Percentiles rank a stretch among this genome's conserved stretches.
phyloP scores from a whole-genome alignment of 1,284 basidiomycete species.

The Sphaerobolus stellatus region DNA sequence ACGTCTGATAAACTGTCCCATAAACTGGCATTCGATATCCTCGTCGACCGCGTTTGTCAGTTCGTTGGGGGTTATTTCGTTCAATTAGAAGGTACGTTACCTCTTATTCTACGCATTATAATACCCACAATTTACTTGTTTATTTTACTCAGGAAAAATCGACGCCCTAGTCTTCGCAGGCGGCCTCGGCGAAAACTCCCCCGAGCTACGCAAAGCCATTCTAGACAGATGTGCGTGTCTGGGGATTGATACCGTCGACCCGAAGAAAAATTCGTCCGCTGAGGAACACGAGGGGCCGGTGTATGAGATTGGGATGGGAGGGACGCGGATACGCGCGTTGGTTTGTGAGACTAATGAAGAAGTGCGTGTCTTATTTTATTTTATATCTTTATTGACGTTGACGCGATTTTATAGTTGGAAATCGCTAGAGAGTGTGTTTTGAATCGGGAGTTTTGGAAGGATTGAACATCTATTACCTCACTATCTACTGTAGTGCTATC shows the following conservation, averaged over 20 bases:
- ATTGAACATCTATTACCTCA: no score
- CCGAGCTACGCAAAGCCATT: slow-evolving; percentile 59
- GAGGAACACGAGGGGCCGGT: slow-evolving; percentile 37
- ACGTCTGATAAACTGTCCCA: slow-evolving; percentile 33
- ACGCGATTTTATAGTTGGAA: slow-evolving; percentile 46
- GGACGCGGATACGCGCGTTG: slow-evolving; percentile 40
- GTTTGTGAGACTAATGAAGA: slow-evolving; percentile 67
- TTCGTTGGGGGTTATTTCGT: slow-evolving; percentile 51
- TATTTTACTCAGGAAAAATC: slow-evolving; percentile 40
- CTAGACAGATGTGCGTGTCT: slow-evolving; percentile 54
- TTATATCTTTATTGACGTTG: background rate
- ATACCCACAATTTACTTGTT: background rate
- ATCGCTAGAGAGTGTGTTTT: slow-evolving; percentile 60
- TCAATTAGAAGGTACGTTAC: slow-evolving; percentile 9
- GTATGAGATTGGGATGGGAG: slow-evolving; percentile 43
- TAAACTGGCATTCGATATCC: slow-evolving; percentile 68
- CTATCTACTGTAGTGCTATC: no score
- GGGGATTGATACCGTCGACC: slow-evolving; percentile 55
- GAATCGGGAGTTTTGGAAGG: slow-evolving; percentile 9
- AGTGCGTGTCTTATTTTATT: slow-evolving; percentile 20
- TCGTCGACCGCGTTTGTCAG: slow-evolving; percentile 71
- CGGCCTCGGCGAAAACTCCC: slow-evolving; percentile 79
- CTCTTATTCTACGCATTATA: background rate
- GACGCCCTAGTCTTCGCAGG: slow-evolving; percentile 85
- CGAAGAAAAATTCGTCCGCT: slow-evolving; percentile 39